Conservation (phyloP, 176 grass and related monocot species). For the Dendrocalamus sinicus region DNA sequence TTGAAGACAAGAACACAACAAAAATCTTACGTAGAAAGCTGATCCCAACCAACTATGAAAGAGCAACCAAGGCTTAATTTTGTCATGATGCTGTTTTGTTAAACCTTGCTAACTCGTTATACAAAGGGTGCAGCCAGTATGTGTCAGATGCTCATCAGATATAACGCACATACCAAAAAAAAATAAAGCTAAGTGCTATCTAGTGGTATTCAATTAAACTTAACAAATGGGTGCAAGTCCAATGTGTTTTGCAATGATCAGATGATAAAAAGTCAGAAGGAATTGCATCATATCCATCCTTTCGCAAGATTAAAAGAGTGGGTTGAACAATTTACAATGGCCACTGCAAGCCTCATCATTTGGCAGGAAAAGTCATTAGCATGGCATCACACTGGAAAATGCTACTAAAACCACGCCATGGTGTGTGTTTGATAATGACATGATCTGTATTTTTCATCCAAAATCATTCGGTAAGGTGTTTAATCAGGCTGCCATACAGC, state of each 20-base stretch:
- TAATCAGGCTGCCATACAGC: too few species aligned
- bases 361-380: not conserved
- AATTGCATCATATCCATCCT: slow-evolving; percentile 25
- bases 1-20: slow-evolving; percentile 11
- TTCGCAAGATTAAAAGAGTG: not conserved
- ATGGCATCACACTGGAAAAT: not conserved
- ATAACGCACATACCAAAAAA: not conserved
- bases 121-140: slow-evolving; percentile 10
- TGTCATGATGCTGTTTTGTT: slow-evolving; percentile 41
- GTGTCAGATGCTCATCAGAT: slow-evolving; percentile 26
- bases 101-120: not conserved
- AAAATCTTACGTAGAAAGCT: not conserved
- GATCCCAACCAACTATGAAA: slow-evolving; percentile 26
- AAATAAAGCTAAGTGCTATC: too few species aligned
- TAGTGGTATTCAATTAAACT: not conserved
- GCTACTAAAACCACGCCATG: too few species aligned
- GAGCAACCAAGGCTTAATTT: slow-evolving; percentile 18
- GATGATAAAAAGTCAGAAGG: slow-evolving; percentile 16
- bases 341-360: slow-evolving; percentile 9
- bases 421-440: too few species aligned
- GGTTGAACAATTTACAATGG: not conserved
- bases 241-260: slow-evolving; percentile 30
- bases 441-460: too few species aligned
- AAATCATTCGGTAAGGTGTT: too few species aligned
- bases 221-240: slow-evolving; percentile 32